Evolutionary conservation across 768 basidiomycete species (phyloP).

Genomic region (Rhodotorula taiwanensis): DNA sequence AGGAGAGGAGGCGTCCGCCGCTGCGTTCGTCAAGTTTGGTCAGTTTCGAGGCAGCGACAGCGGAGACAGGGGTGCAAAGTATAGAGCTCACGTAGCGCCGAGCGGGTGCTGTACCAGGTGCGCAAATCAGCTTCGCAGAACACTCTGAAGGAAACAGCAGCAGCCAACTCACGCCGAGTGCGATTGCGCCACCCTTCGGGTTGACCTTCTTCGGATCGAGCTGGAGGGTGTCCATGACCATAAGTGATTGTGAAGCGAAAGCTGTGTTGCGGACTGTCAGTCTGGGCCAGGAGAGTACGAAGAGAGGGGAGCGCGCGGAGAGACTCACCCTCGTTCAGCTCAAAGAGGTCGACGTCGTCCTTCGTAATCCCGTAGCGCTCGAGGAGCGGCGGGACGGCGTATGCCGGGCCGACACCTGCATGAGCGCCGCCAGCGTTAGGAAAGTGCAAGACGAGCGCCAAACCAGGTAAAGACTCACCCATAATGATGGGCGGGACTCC

Average conservation of each 20-base stretch:
- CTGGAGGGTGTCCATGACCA: constrained; percentile 46
- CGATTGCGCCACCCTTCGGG: constrained; percentile 49
- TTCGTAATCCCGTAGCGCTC: constrained; percentile 34
- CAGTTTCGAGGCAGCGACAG: background rate
- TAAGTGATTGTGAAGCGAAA: constrained; percentile 46
- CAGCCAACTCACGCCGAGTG: constrained; percentile 40
- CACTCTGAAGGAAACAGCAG: constrained; percentile 11
- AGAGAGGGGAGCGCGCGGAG: background rate
- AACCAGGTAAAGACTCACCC: constrained; percentile 3
- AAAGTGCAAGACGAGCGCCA: background rate
- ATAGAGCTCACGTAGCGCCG: constrained; percentile 38
- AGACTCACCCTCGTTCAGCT: constrained; percentile 42
- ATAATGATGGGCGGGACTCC: constrained; percentile 43
- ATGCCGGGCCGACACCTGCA: constrained; percentile 74
- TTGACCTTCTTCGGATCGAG: constrained; percentile 46
- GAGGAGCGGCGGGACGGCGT: constrained; percentile 63
- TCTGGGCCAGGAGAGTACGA: too few relatives aligned
- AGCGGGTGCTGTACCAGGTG: constrained; percentile 35
- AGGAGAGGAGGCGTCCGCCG: constrained; percentile 80
- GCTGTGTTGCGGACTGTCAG: constrained; percentile 19
- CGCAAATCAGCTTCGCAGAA: constrained; percentile 6
- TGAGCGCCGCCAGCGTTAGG: background rate
- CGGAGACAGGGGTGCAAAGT: too few relatives aligned
- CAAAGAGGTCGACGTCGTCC: constrained; percentile 43
- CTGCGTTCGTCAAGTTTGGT: background rate